phyloP scores from a whole-genome alignment of 108 stramenopile species.

The Skeletonema tropicum region DNA sequence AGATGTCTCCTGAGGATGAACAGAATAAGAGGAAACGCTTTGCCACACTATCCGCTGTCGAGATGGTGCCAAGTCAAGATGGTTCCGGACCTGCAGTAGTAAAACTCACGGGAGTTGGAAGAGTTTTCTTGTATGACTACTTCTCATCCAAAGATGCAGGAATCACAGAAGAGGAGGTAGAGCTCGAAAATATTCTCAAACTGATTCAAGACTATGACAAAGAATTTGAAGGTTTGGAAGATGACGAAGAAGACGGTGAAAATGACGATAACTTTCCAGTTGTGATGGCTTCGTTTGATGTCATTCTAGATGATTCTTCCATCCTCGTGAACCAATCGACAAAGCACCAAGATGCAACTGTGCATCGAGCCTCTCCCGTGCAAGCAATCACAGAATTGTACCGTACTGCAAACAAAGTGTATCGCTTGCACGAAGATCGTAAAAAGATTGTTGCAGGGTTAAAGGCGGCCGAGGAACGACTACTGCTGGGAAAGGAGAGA shows the following conservation, averaged over 20 bases:
- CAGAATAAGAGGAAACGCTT: constrained; percentile 19
- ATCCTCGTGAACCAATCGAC: constrained; percentile 1
- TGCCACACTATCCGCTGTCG: constrained; percentile 70
- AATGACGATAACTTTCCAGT: constrained; percentile 26
- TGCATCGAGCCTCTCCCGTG: constrained; percentile 39
- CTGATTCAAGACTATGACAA: constrained; percentile 15
- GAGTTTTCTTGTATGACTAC: constrained; percentile 55
- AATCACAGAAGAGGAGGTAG: constrained; percentile 32
- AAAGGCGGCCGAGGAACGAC: constrained; percentile 47
- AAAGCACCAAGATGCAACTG: constrained; percentile 4
- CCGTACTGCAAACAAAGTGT: constrained; percentile 47
- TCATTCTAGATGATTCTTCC: constrained; percentile 49
- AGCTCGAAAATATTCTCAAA: constrained; percentile 16
- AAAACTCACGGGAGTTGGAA: constrained; percentile 64
- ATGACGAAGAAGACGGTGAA: constrained; percentile 16
- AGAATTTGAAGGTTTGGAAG: constrained; percentile 15
- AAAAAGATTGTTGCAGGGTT: constrained; percentile 52
- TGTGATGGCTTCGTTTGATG: constrained; percentile 63
- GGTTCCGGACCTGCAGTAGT: constrained; percentile 39
- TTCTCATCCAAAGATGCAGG: constrained; percentile 24
- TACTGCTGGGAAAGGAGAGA: constrained; percentile 29
- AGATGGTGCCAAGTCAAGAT: constrained; percentile 32
- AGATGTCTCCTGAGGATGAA: not conserved
- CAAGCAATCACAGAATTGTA: constrained; percentile 59
- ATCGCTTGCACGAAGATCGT: constrained; percentile 63